These are phyloP conservation scores for Xylaria arbuscula DNA, from an alignment of 2,329 filamentous ascomycete species.

Conservation along the genomic window DNA sequence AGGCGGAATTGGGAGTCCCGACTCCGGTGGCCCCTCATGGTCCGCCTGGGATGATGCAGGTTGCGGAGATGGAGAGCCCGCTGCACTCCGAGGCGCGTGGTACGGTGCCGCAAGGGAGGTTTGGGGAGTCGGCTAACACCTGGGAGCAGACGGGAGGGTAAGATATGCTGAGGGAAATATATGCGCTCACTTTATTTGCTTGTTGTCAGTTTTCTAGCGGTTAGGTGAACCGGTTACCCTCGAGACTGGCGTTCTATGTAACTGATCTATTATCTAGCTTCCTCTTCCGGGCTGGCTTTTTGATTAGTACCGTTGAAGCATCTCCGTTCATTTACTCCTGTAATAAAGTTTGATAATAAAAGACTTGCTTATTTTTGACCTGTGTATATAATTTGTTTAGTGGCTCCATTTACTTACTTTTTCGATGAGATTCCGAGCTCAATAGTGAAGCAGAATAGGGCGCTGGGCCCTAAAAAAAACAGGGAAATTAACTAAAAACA, in stretches of 20 bases:
- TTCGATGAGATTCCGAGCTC: too few relatives aligned
- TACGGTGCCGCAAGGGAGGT: conserved; percentile 12
- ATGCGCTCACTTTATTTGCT: conserved; percentile 15
- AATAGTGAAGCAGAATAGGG: too few relatives aligned
- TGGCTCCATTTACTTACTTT: too few relatives aligned
- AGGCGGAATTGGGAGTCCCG: conserved; percentile 24
- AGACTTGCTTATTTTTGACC: too few relatives aligned
- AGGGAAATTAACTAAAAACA: too few relatives aligned
- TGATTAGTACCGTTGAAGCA: too few relatives aligned
- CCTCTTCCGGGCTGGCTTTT: too few relatives aligned
- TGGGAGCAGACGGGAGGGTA: conserved; percentile 4
- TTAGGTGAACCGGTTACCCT: conserved; percentile 2
- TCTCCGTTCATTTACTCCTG: too few relatives aligned
- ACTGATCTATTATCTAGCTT: neutral
- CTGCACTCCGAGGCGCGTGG: conserved; percentile 7
- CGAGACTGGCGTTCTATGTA: neutral
- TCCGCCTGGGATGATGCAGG: conserved; percentile 12
- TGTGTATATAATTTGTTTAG: too few relatives aligned
- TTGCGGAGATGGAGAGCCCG: conserved; percentile 29
- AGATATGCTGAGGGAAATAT: conserved; percentile 9
- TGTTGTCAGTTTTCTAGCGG: conserved; percentile 18
- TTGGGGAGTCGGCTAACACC: conserved; percentile 20
- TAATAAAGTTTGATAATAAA: too few relatives aligned
- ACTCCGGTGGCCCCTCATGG: conserved; percentile 19
- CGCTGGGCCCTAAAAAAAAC: too few relatives aligned